Evolutionary conservation across 2,329 filamentous ascomycete genomes (phyloP).

Genomic region (Hortaea werneckii): DNA sequence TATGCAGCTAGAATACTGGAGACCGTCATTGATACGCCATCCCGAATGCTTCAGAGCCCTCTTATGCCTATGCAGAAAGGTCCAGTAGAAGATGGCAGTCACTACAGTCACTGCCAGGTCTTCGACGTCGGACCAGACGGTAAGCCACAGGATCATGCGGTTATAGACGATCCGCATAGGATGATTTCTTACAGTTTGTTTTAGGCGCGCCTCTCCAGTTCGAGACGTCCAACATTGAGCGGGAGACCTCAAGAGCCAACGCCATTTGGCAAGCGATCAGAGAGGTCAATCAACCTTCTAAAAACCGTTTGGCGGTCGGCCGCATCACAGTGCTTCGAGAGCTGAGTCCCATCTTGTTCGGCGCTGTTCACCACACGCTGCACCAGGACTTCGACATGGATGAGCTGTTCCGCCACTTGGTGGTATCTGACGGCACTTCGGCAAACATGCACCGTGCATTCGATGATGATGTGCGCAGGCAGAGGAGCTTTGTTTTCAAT

Average conservation of each 20-base stretch:
- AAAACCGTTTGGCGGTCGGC: slow-evolving; percentile 41
- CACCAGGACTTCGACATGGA: slow-evolving; percentile 51
- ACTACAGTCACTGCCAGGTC: slow-evolving; percentile 45
- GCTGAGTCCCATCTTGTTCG: slow-evolving; percentile 50
- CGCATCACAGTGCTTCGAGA: slow-evolving; percentile 53
- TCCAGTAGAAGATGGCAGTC: slow-evolving; percentile 31
- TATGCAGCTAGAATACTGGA: slow-evolving; percentile 32
- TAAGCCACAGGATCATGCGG: too few species aligned
- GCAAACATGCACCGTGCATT: slow-evolving; percentile 39
- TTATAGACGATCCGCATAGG: too few species aligned
- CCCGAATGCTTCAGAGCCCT: slow-evolving; percentile 32
- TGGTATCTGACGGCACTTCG: slow-evolving; percentile 35
- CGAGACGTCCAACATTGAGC: slow-evolving; percentile 23
- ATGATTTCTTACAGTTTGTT: too few species aligned
- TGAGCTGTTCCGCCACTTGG: slow-evolving; percentile 46
- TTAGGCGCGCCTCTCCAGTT: slow-evolving; percentile 25
- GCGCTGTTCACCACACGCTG: slow-evolving; percentile 49
- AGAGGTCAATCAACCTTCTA: slow-evolving; percentile 29
- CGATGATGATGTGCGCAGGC: slow-evolving; percentile 35
- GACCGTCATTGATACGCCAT: slow-evolving; percentile 33
- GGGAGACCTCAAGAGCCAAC: slow-evolving; percentile 21
- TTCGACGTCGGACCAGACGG: slow-evolving; percentile 46
- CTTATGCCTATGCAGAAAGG: slow-evolving; percentile 28
- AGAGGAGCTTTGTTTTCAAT: slow-evolving; percentile 51
- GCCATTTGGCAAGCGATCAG: slow-evolving; percentile 26